Conservation (phyloP, 352 stramenopile genomes). For the Phytopythium mirpurense region DNA sequence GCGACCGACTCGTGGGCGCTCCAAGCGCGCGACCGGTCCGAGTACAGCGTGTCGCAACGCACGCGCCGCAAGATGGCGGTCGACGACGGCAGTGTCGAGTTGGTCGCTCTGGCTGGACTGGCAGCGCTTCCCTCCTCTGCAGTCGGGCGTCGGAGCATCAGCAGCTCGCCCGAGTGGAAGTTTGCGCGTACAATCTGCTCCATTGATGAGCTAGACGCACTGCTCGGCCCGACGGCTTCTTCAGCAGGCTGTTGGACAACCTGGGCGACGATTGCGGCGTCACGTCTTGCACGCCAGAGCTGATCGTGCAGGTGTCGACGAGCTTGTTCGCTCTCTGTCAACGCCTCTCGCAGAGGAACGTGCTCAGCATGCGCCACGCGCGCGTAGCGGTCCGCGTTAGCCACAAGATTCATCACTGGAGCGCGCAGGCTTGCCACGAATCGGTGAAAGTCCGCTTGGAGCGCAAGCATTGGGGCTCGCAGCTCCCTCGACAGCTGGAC, state of each 20-base stretch:
- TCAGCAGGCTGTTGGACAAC: conserved; percentile 34
- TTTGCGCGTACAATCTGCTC: conserved; percentile 41
- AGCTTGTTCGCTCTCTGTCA: conserved; percentile 35
- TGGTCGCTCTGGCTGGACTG: neutral
- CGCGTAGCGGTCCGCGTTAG: conserved; percentile 38
- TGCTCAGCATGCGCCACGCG: conserved; percentile 47
- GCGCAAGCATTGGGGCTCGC: conserved; percentile 41
- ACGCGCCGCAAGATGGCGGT: conserved; percentile 30
- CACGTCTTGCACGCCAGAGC: conserved; percentile 45
- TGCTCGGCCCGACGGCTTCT: neutral
- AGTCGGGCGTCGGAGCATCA: conserved; percentile 17
- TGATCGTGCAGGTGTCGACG: conserved; percentile 67
- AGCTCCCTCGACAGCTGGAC: conserved; percentile 29
- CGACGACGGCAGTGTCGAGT: conserved; percentile 1
- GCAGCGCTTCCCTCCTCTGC: neutral
- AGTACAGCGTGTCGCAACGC: conserved; percentile 57
- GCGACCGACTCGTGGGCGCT: conserved; percentile 46
- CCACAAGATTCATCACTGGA: conserved; percentile 47
- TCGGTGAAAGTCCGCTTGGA: conserved; percentile 43
- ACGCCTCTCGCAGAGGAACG: conserved; percentile 36
- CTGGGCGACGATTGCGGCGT: conserved; percentile 62
- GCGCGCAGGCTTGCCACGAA: conserved; percentile 45
- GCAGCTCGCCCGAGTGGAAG: conserved; percentile 48
- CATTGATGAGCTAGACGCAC: neutral
- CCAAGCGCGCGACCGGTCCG: conserved; percentile 58